Percentiles rank a stretch among this genome's conserved stretches.
Evolutionary conservation across 129 eudicot species (phyloP).

Genomic region (Dittrichia graveolens): DNA sequence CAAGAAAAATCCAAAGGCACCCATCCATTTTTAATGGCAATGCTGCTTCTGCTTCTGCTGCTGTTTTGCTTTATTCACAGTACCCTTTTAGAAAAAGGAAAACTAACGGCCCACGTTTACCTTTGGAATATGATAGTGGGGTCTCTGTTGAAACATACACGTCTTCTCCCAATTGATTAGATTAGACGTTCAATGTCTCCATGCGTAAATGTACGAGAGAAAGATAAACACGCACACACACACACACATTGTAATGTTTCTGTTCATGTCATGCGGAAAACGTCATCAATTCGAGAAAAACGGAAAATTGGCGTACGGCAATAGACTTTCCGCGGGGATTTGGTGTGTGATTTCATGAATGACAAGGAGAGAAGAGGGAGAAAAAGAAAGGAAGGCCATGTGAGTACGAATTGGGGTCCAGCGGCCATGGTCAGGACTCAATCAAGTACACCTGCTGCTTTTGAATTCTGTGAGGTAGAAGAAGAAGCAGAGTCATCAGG

Average conservation of each 20-base stretch:
- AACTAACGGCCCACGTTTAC: constrained; percentile 27
- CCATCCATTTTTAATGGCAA: constrained; percentile 9
- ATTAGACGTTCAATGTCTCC: constrained; percentile 31
- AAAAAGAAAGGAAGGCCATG: constrained; percentile 2
- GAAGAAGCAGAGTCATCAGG: background rate
- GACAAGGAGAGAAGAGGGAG: background rate
- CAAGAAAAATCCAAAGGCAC: constrained; percentile 24
- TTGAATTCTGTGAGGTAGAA: constrained; percentile 13
- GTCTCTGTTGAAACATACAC: constrained; percentile 22
- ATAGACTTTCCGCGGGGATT: constrained; percentile 16
- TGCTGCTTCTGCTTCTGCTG: too few relatives aligned
- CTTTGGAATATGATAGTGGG: constrained; percentile 9
- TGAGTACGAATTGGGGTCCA: constrained; percentile 28
- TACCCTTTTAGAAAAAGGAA: background rate
- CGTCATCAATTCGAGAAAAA: constrained; percentile 20
- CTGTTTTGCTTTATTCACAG: constrained; percentile 4
- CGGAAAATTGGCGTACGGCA: constrained; percentile 24
- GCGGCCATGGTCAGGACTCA: constrained; percentile 31
- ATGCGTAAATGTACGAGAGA: constrained; percentile 19
- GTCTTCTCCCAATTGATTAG: constrained; percentile 36
- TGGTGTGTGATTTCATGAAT: constrained; percentile 27
- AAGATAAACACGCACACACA: too few relatives aligned
- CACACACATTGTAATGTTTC: constrained; percentile 10
- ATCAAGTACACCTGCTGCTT: constrained; percentile 47
- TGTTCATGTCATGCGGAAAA: constrained; percentile 32